Conservation (phyloP, 495 filamentous ascomycete species). For the Penicillium fimorum region DNA sequence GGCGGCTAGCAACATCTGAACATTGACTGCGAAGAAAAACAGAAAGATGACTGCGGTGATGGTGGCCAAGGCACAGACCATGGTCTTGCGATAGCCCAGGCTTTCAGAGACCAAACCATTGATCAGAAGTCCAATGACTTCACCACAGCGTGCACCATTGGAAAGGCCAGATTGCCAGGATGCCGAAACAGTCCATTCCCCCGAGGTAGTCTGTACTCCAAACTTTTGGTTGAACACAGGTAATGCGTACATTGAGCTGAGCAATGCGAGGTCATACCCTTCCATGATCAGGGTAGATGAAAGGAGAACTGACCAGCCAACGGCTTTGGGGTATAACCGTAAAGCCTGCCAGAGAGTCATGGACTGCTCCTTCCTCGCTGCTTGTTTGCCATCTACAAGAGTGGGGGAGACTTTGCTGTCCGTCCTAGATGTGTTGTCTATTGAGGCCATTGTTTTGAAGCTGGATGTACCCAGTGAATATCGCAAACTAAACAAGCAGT, state of each 20-base stretch:
- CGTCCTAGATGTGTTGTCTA: not conserved
- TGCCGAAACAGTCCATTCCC: slow-evolving; percentile 42
- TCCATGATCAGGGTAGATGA: slow-evolving; percentile 51
- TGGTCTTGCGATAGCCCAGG: slow-evolving; percentile 62
- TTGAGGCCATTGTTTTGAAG: not conserved
- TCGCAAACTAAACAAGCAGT: not conserved
- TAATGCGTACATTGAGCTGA: slow-evolving; percentile 39
- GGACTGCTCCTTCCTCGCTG: slow-evolving; percentile 22
- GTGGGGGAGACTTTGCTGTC: slow-evolving; percentile 4
- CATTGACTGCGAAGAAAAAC: slow-evolving; percentile 64
- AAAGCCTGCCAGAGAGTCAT: slow-evolving; percentile 33
- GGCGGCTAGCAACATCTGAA: slow-evolving; percentile 59
- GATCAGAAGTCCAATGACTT: slow-evolving; percentile 65
- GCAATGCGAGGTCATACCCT: slow-evolving; percentile 46
- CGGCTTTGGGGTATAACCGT: slow-evolving; percentile 46
- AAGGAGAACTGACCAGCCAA: slow-evolving; percentile 45
- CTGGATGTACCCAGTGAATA: not conserved
- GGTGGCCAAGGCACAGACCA: slow-evolving; percentile 55
- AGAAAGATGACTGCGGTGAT: slow-evolving; percentile 63
- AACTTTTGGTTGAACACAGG: slow-evolving; percentile 39
- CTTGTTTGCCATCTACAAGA: slow-evolving; percentile 13
- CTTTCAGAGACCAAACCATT: slow-evolving; percentile 65
- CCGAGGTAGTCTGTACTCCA: slow-evolving; percentile 29
- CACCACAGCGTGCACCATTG: slow-evolving; percentile 57
- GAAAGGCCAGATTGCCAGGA: slow-evolving; percentile 66